These are phyloP conservation scores for Fusarium sp. DNA, from an alignment of 2,329 filamentous ascomycete species.

Conservation along the genomic window DNA sequence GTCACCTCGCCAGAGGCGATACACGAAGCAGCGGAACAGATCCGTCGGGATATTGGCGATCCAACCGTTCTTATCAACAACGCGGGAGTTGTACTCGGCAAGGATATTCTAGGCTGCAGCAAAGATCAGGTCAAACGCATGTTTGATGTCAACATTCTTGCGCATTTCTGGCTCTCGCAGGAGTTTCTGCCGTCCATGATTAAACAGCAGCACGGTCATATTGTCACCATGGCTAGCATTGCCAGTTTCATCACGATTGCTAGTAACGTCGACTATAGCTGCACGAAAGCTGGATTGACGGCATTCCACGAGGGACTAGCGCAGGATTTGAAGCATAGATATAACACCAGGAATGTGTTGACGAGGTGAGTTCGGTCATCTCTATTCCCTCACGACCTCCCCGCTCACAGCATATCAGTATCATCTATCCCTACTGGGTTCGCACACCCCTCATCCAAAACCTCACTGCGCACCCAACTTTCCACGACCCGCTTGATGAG, in stretches of 20 bases:
- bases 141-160: slow-evolving; percentile 71
- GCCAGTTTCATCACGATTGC: slow-evolving; percentile 68
- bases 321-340: slow-evolving; percentile 63
- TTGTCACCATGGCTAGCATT: slow-evolving; percentile 74
- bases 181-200: slow-evolving; percentile 74
- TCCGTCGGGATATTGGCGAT: slow-evolving; percentile 16
- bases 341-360: slow-evolving; percentile 67
- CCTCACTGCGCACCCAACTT: slow-evolving; percentile 32
- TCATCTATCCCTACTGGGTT: slow-evolving; percentile 62
- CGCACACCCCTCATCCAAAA: slow-evolving; percentile 31
- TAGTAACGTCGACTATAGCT: slow-evolving; percentile 71
- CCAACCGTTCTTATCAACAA: slow-evolving; percentile 30
- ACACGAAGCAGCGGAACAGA: background rate
- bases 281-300: slow-evolving; percentile 69
- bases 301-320: slow-evolving; percentile 72
- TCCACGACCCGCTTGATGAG: slow-evolving; percentile 12
- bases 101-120: background rate
- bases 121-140: background rate
- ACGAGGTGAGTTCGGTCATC: slow-evolving; percentile 54
- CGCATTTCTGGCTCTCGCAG: slow-evolving; percentile 69
- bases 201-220: slow-evolving; percentile 70
- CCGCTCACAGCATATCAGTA: background rate
- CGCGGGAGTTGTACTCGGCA: slow-evolving; percentile 10
- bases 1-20: slow-evolving; percentile 13
- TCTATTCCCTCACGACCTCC: background rate